Conservation (phyloP, 139 green algal species). For the Cymbomonas tetramitiformis region DNA sequence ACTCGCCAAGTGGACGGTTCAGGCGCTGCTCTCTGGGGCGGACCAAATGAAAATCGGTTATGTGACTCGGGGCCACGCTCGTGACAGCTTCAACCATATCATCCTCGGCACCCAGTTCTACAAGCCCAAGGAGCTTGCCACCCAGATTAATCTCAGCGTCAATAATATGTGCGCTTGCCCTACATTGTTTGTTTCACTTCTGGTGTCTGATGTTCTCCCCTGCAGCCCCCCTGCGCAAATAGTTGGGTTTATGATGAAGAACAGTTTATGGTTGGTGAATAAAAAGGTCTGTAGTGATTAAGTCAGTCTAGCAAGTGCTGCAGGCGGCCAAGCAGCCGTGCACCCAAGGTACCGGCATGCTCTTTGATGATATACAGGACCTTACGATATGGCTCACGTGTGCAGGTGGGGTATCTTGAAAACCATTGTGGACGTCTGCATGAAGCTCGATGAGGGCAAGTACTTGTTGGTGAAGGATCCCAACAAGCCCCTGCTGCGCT, state of each 20-base stretch:
- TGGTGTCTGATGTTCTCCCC: too few species aligned
- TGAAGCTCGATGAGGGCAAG: constrained; percentile 51
- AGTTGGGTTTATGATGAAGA: too few species aligned
- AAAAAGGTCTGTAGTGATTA: too few species aligned
- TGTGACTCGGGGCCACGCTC: constrained; percentile 31
- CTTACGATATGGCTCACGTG: too few species aligned
- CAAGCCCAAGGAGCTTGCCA: constrained; percentile 75
- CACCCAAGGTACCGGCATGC: too few species aligned
- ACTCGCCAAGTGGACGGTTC: constrained; percentile 85
- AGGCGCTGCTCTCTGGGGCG: constrained; percentile 67
- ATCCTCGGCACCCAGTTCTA: constrained; percentile 69
- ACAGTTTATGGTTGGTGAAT: too few species aligned
- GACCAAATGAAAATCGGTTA: constrained; percentile 91
- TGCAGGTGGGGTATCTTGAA: constrained; percentile 93
- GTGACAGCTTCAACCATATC: constrained; percentile 71
- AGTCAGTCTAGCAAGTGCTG: too few species aligned
- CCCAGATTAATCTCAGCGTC: constrained; percentile 85
- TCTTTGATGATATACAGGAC: too few species aligned
- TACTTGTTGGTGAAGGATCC: constrained; percentile 85
- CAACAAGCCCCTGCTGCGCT: constrained; percentile 76
- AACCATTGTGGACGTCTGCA: constrained; percentile 67
- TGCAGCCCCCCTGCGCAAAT: too few species aligned
- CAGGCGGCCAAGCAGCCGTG: too few species aligned
- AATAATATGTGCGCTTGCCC: too few species aligned
- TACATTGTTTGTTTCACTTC: too few species aligned